Evolutionary conservation across 1,139 yeast species (phyloP).

Genomic region (Lodderomyces margitis): DNA sequence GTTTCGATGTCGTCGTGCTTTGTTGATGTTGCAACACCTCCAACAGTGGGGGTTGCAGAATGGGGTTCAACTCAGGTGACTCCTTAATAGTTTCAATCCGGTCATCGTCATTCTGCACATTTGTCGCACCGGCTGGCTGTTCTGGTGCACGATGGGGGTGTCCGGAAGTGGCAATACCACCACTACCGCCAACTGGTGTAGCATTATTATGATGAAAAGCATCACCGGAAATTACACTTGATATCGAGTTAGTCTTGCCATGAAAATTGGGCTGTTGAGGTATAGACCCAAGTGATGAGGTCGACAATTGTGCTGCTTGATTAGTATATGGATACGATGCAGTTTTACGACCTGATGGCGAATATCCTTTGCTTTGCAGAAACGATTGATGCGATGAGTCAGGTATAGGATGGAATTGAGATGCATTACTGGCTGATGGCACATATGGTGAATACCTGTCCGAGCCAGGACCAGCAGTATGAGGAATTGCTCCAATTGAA

Average conservation of each 20-base stretch:
- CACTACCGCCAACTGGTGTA: constrained; percentile 6
- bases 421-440: background rate
- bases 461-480: constrained; percentile 1
- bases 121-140: constrained; percentile 4
- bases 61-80: constrained; percentile 15
- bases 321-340: constrained; percentile 9
- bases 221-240: constrained; percentile 26
- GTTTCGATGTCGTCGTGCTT: background rate
- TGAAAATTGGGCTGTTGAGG: constrained; percentile 3
- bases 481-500: background rate
- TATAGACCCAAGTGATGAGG: constrained; percentile 14
- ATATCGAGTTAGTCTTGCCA: constrained; percentile 24
- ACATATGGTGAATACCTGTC: constrained; percentile 1
- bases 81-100: constrained; percentile 21
- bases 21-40: background rate
- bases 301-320: constrained; percentile 11
- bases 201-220: constrained; percentile 10
- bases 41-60: background rate
- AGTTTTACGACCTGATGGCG: constrained; percentile 10
- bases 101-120: constrained; percentile 21
- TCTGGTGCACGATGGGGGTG: background rate
- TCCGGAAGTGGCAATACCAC: too few species aligned
- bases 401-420: background rate
- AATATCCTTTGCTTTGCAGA: constrained; percentile 5
- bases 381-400: background rate